Evolutionary conservation across 2,329 filamentous ascomycete species (phyloP), one percentile per base, ranked within the genome.

Genomic region (Colletotrichum tofieldiae): DNA sequence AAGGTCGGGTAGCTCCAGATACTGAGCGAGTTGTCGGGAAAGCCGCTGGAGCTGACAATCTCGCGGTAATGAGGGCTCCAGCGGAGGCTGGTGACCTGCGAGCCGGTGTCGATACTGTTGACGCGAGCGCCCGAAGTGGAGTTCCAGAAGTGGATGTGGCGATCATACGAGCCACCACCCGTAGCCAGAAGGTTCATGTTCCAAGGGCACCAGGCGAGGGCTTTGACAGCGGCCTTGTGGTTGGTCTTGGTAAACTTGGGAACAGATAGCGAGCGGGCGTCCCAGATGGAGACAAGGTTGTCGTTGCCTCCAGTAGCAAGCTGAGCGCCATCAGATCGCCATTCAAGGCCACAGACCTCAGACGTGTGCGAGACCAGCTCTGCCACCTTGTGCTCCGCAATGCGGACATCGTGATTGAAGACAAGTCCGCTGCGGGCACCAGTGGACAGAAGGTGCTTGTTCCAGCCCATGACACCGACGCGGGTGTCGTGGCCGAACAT

Each of bases 71-170:
- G 93, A 74, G 95, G 94, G 88, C 94, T 97, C 96, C 96, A 99
- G 78, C 95, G 93, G 69, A 99, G 90, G 77, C 93, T 96, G 76
- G 96, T 99, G 70, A 99, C 97, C 84, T 99, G 96, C 58, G 95
- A 98, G 73, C 96, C 96, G 51, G 96, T 98, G 83, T 98, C 95
- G 83, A 99, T 98, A 89, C 94, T 97, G 92, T 99, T 99, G 86
- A 97, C 95, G 78, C 96, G 94, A 65, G 96, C 96, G 73, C 96
- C 96, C 5, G 96, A 98, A 29, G 96, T 98, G 58, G 95, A 97
- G 89, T 99, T 99, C 96, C 96, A 99, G 90, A 99, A 99, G 88
- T 99, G 96, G 83, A 99, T 99, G 85, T 98, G 94, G 77, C 95
- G 93, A 82, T 99, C 96, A 83, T 98, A 97, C 54, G 94, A 97